Percentiles rank a stretch among this genome's conserved stretches.
Conservation (phyloP, 768 basidiomycete species). For the Psilocybe sp. region DNA sequence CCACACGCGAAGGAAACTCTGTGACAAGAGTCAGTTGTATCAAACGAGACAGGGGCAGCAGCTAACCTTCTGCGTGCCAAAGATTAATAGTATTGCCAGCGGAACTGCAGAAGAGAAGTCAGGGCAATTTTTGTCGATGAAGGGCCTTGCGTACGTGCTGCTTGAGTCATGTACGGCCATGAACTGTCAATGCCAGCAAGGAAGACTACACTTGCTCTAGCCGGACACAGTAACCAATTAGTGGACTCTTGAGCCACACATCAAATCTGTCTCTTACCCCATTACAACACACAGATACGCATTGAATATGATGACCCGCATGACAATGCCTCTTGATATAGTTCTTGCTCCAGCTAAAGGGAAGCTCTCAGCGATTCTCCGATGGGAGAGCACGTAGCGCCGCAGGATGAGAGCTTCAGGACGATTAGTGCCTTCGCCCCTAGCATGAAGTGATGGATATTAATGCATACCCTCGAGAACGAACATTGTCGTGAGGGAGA, state of each 20-base stretch:
- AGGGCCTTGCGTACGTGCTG: constrained; percentile 36
- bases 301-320: too few relatives aligned
- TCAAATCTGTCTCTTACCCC: not conserved
- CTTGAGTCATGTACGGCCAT: constrained; percentile 48
- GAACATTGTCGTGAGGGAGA: too few relatives aligned
- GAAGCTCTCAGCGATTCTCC: too few relatives aligned
- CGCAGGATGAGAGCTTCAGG: too few relatives aligned
- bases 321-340: too few relatives aligned
- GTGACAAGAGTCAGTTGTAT: not conserved
- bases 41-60: not conserved
- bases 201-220: constrained; percentile 37
- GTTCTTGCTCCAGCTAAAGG: too few relatives aligned
- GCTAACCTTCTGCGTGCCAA: constrained; percentile 47
- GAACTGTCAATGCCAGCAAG: constrained; percentile 23
- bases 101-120: constrained; percentile 37
- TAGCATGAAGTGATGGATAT: too few relatives aligned
- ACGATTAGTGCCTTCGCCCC: too few relatives aligned
- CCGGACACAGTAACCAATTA: not conserved
- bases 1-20: too few relatives aligned
- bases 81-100: constrained; percentile 42
- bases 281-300: not conserved
- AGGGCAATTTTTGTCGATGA: constrained; percentile 3
- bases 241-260: not conserved
- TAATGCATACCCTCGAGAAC: too few relatives aligned
- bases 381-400: too few relatives aligned